A percentile compares a stretch with the other conserved stretches of the same genome.
phyloP scores from a whole-genome alignment of 495 filamentous ascomycete genomes.

The Margaritispora aquatica region DNA sequence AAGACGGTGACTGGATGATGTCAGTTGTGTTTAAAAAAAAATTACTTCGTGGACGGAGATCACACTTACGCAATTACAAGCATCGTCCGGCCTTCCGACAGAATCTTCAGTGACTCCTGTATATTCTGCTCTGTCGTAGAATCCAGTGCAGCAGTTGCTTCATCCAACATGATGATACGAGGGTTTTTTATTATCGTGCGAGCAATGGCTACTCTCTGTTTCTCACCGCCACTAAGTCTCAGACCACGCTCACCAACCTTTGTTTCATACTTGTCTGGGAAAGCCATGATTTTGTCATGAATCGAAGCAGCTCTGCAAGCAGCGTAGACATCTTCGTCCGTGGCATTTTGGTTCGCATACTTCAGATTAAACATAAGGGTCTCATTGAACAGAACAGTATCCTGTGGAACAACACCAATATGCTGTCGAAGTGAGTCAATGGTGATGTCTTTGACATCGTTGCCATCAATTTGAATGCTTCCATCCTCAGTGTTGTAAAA shows the following conservation, averaged over 20 bases:
- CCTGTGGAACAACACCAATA: constrained; percentile 95
- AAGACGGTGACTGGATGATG: constrained; percentile 59
- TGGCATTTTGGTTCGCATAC: constrained; percentile 82
- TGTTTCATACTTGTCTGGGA: constrained; percentile 88
- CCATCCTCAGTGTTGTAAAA: constrained; percentile 84
- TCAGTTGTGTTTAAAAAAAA: constrained; percentile 1
- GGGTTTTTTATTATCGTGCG: constrained; percentile 95
- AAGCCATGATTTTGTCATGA: constrained; percentile 89
- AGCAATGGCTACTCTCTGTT: constrained; percentile 95
- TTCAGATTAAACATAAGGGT: constrained; percentile 92
- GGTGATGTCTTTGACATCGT: constrained; percentile 76
- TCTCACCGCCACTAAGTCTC: constrained; percentile 89
- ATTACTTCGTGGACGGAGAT: not conserved
- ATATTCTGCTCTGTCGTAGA: constrained; percentile 96
- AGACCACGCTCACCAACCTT: constrained; percentile 94
- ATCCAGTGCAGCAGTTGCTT: constrained; percentile 92
- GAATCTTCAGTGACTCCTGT: constrained; percentile 72
- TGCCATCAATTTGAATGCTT: constrained; percentile 74
- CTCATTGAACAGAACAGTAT: constrained; percentile 96
- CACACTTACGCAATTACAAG: constrained; percentile 52
- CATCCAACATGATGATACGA: constrained; percentile 91
- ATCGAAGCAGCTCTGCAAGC: constrained; percentile 90
- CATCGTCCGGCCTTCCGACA: constrained; percentile 79
- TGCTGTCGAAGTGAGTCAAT: constrained; percentile 87
- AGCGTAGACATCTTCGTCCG: constrained; percentile 81